Conservation (phyloP, 169 alveolate species). For the Cryptosporidium baileyi region DNA sequence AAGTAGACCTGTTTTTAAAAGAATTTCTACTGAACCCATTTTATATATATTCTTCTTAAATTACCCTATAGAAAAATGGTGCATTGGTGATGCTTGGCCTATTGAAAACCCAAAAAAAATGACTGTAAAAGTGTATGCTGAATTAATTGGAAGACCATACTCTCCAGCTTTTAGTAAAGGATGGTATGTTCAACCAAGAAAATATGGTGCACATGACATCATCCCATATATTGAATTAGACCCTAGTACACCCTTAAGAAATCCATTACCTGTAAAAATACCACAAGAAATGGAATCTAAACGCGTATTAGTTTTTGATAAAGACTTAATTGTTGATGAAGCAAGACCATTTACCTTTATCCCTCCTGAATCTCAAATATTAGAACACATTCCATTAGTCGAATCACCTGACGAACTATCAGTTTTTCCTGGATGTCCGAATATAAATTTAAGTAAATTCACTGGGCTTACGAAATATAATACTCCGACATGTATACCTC, state of each 20-base stretch:
- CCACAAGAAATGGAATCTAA: slow-evolving; percentile 47
- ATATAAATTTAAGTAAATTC: slow-evolving; percentile 36
- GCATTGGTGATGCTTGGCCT: slow-evolving; percentile 69
- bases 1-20: slow-evolving; percentile 51
- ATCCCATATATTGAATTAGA: slow-evolving; percentile 55
- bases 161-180: slow-evolving; percentile 51
- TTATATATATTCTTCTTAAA: slow-evolving; percentile 30
- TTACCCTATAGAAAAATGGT: slow-evolving; percentile 56
- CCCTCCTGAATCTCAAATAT: slow-evolving; percentile 26
- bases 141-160: slow-evolving; percentile 63
- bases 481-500: slow-evolving; percentile 67
- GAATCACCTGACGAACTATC: slow-evolving; percentile 31
- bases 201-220: slow-evolving; percentile 63
- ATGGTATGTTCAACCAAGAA: slow-evolving; percentile 70
- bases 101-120: slow-evolving; percentile 32
- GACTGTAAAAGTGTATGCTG: slow-evolving; percentile 50
- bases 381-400: slow-evolving; percentile 52
- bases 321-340: slow-evolving; percentile 60
- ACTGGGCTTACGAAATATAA: slow-evolving; percentile 46
- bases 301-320: slow-evolving; percentile 60
- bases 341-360: slow-evolving; percentile 68
- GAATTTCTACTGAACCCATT: slow-evolving; percentile 50
- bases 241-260: slow-evolving; percentile 59
- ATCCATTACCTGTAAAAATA: slow-evolving; percentile 64
- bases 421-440: slow-evolving; percentile 61